A percentile compares a stretch with the other conserved stretches of the same genome.
These are phyloP conservation scores for Crithidia bombi DNA, from an alignment of 208 protist genomes.

Conservation along the genomic window DNA sequence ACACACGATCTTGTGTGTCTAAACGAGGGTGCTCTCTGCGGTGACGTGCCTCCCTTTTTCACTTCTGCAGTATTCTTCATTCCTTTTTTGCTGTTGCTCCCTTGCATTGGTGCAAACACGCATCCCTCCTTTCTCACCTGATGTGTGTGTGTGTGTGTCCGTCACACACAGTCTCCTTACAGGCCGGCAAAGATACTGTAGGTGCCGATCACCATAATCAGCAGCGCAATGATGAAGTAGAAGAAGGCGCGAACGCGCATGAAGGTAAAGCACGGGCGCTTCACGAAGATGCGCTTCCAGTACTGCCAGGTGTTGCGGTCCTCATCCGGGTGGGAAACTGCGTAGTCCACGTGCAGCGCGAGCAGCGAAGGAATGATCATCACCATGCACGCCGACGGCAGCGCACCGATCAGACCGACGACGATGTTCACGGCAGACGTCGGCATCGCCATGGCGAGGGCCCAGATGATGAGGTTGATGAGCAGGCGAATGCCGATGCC, in stretches of 20 bases:
- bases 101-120: too few species aligned
- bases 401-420: conserved; percentile 72
- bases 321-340: conserved; percentile 58
- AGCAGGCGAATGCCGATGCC: conserved; percentile 56
- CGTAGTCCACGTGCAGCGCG: conserved; percentile 52
- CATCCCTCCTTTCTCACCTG: too few species aligned
- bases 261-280: conserved; percentile 41
- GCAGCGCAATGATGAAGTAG: conserved; percentile 58
- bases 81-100: too few species aligned
- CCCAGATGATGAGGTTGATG: conserved; percentile 71
- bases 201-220: conserved; percentile 82
- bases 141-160: too few species aligned
- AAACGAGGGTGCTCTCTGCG: too few species aligned
- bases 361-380: conserved; percentile 72
- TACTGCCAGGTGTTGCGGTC: conserved; percentile 48
- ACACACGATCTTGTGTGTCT: too few species aligned
- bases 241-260: conserved; percentile 44
- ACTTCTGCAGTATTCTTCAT: too few species aligned
- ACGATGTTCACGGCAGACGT: conserved; percentile 67
- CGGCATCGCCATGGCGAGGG: conserved; percentile 58
- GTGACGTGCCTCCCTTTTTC: too few species aligned
- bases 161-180: too few species aligned
- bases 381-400: conserved; percentile 74
- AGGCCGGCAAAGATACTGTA: conserved; percentile 43
- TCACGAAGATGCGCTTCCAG: conserved; percentile 52